Evolutionary conservation across 1,139 yeast species (phyloP).

Genomic region (Zygosaccharomyces pseudobailii): DNA sequence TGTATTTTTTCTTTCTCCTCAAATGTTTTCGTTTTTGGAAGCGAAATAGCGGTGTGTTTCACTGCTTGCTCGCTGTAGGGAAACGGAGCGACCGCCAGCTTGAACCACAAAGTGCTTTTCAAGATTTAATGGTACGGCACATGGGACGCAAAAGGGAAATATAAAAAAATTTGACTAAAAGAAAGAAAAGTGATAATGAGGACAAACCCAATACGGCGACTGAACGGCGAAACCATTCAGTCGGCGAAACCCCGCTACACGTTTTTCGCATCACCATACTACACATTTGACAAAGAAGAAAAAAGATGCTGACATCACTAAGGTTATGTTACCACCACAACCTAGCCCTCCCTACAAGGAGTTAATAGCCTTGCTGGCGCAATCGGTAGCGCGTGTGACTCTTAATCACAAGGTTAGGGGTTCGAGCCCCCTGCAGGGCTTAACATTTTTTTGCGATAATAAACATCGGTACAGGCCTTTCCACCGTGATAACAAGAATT

Average conservation of each 20-base stretch:
- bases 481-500: no score
- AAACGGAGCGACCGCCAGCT: background rate
- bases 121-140: background rate
- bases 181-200: background rate
- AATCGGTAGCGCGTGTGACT: slow-evolving; percentile 46
- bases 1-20: background rate
- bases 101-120: background rate
- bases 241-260: background rate
- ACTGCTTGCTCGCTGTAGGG: background rate
- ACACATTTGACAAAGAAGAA: no score
- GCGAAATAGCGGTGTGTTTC: background rate
- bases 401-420: slow-evolving; percentile 44
- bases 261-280: no score
- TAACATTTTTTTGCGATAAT: no score
- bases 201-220: background rate
- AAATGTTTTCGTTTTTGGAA: background rate
- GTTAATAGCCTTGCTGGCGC: slow-evolving; percentile 40
- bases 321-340: no score
- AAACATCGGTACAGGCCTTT: no score
- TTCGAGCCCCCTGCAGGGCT: slow-evolving; percentile 33
- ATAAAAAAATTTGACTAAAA: background rate
- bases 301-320: no score
- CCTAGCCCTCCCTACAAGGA: no score
- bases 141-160: background rate
- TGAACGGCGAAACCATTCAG: background rate